Evolutionary conservation across 2,329 filamentous ascomycete genomes (phyloP).

Genomic region (Lachnellula occidentalis): DNA sequence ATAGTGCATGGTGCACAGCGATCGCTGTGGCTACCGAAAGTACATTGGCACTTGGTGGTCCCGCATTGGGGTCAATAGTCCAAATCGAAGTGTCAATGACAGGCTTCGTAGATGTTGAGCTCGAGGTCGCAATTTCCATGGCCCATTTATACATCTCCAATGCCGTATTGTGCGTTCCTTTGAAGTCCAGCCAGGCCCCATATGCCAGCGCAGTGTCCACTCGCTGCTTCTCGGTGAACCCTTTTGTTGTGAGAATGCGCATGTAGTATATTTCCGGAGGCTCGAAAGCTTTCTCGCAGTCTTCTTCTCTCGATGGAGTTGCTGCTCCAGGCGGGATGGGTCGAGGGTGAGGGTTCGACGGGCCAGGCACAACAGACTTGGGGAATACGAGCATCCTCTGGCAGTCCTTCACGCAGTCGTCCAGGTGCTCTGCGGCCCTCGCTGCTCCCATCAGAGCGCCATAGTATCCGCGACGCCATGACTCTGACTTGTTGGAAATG

Average conservation of each 20-base stretch:
- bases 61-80: constrained; percentile 55
- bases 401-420: constrained; percentile 69
- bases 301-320: constrained; percentile 64
- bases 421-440: constrained; percentile 71
- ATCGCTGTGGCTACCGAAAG: constrained; percentile 70
- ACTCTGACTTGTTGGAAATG: constrained; percentile 59
- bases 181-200: constrained; percentile 80
- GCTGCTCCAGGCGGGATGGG: constrained; percentile 62
- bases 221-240: constrained; percentile 72
- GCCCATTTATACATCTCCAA: constrained; percentile 71
- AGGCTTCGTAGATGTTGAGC: constrained; percentile 39
- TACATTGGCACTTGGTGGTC: constrained; percentile 64
- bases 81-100: constrained; percentile 59
- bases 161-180: constrained; percentile 58
- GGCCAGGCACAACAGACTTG: constrained; percentile 68
- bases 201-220: constrained; percentile 78
- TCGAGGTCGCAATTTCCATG: constrained; percentile 64
- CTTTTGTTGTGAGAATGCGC: constrained; percentile 73
- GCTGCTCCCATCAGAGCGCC: constrained; percentile 74
- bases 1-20: constrained; percentile 70
- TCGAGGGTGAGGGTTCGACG: constrained; percentile 74
- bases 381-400: constrained; percentile 63
- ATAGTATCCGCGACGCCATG: constrained; percentile 83
- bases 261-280: constrained; percentile 73
- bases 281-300: constrained; percentile 66